Base-by-base conservation (phyloP, 176 grass and related monocot genomes). In the Phyllostachys edulis region DNA sequence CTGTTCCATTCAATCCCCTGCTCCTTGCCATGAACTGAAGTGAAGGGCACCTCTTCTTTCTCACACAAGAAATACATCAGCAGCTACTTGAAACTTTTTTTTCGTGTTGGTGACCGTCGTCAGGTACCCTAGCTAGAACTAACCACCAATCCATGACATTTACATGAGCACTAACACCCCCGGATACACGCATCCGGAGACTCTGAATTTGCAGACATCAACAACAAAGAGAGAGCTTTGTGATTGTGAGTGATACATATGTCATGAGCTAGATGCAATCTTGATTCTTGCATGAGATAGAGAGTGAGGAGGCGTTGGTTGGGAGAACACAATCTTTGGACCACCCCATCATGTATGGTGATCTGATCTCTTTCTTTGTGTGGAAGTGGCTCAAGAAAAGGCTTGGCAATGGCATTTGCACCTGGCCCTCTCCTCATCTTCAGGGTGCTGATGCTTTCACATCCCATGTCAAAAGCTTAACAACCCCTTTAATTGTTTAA, bases 101-200 rank as follows among this genome's bases (percentile, higher is more conserved):
- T 46, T 15, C 1, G 3, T 13, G 77, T 81, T 70, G 71, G 77
- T 80, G 68, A 64, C 46, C 60, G 27, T 52, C 38, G 42, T 55
- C 46, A 16, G 38, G 81, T 24, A 73, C 81, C 5, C 29, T 55
- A 73, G 71, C 29, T 55, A 73, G 71, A 76, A 62, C 50, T 40
- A 67, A 45, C 62, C 71, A 82, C 62, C 24, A 5, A 76, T 62
- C 54, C 88, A 86, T 47, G 83, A 56, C 88, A 86, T 78, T 84
- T 84, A 32, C 80, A 76, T 84, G 89, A 75, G 92, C 92, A 90
- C 84, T 83, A 92, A 82, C 86, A 52, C 67, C 81, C 32, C 70
- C 27, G 21, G 54, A 47, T 14, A 85, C 82, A 86, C 84, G 85
- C 89, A 84, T 89, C 84, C 64, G 64, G 83, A 44, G 73, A 27